Evolutionary conservation across 306 rosid genomes (phyloP).

Genomic region (Fagus crenata): DNA sequence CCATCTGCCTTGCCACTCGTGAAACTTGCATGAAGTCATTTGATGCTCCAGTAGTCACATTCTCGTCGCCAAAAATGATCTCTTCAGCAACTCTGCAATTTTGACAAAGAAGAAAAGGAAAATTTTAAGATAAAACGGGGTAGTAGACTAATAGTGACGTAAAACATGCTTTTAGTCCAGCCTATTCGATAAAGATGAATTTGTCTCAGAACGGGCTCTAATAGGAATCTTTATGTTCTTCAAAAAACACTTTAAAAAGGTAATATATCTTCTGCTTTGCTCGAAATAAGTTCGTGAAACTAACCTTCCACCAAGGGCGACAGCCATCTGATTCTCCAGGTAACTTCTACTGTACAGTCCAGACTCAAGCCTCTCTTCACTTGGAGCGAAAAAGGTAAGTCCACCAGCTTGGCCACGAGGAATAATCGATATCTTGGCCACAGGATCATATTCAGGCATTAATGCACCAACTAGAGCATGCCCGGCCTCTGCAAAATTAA

Average conservation of each 20-base stretch:
- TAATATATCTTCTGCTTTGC: background rate
- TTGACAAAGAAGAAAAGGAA: background rate
- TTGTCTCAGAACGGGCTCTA: slow-evolving; percentile 7
- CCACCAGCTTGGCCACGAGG: slow-evolving; percentile 90
- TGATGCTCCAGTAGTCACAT: slow-evolving; percentile 97
- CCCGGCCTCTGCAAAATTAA: slow-evolving; percentile 83
- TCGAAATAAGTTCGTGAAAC: background rate
- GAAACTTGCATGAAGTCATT: slow-evolving; percentile 99
- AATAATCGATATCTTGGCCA: slow-evolving; percentile 94
- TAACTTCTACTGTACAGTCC: slow-evolving; percentile 96
- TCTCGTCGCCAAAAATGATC: slow-evolving; percentile 62
- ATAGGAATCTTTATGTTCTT: background rate
- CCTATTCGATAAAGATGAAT: slow-evolving; percentile 5
- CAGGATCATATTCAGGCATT: slow-evolving; percentile 74
- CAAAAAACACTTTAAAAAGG: background rate
- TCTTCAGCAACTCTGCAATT: slow-evolving; percentile 88
- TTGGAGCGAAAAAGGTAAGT: slow-evolving; percentile 64
- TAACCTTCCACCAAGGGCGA: slow-evolving; percentile 82
- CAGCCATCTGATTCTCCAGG: slow-evolving; percentile 99
- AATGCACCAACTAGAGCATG: slow-evolving; percentile 77
- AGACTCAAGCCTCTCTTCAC: slow-evolving; percentile 71
- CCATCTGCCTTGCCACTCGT: slow-evolving; percentile 97
- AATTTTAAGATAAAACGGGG: background rate
- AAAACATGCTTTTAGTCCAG: background rate
- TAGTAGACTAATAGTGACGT: no score